Conservation (phyloP, 2,329 filamentous ascomycete genomes). For the Aureobasidium melanogenum region DNA sequence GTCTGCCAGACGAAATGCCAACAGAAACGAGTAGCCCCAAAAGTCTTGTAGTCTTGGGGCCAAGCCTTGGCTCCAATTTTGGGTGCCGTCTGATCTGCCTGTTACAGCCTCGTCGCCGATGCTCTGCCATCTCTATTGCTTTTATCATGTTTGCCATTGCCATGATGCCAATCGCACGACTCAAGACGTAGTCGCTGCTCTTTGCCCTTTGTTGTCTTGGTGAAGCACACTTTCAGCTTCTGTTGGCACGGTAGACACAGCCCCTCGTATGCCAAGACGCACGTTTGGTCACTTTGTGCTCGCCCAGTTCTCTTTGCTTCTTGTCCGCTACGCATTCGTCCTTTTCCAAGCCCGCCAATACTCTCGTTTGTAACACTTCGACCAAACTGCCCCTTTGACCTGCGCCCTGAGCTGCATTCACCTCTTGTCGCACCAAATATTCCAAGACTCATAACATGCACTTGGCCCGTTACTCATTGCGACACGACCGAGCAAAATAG, state of each 20-base stretch:
- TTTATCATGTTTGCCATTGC: background rate
- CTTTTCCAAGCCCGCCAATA: slow-evolving; percentile 7
- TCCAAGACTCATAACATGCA: slow-evolving; percentile 1
- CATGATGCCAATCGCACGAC: background rate
- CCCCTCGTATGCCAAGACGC: background rate
- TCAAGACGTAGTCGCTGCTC: background rate
- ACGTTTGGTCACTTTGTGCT: background rate
- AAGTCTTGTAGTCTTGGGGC: background rate
- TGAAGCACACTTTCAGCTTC: background rate
- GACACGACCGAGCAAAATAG: background rate
- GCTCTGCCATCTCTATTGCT: background rate
- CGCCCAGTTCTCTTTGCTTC: background rate
- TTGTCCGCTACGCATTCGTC: background rate
- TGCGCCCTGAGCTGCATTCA: background rate
- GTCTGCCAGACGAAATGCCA: slow-evolving; percentile 1
- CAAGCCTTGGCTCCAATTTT: background rate
- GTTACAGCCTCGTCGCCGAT: background rate
- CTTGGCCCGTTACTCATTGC: slow-evolving; percentile 6
- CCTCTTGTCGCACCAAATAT: background rate
- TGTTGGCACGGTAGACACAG: background rate
- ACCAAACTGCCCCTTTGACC: background rate
- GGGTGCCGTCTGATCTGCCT: background rate
- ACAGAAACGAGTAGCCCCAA: background rate
- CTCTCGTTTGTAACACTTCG: background rate
- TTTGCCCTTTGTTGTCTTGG: background rate